A percentile compares a stretch with the other conserved stretches of the same genome.
phyloP scores from a whole-genome alignment of 805 yeast species.

The Starmerella stellata region DNA sequence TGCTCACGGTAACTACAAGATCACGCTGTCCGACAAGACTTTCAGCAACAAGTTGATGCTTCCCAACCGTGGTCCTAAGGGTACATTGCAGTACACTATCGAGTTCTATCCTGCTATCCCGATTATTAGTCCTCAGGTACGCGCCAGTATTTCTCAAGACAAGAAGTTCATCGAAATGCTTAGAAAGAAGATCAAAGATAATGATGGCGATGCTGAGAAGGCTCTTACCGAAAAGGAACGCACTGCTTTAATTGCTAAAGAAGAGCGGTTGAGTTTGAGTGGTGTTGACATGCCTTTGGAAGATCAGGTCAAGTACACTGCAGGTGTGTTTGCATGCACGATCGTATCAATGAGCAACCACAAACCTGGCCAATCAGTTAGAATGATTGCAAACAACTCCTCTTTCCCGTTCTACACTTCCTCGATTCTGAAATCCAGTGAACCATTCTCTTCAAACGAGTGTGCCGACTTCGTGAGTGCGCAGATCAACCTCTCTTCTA shows the following conservation, averaged over 20 bases:
- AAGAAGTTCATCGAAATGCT: conserved; percentile 23
- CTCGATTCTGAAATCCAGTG: conserved; percentile 33
- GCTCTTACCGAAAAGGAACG: conserved; percentile 21
- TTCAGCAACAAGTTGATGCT: conserved; percentile 47
- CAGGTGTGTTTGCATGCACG: conserved; percentile 63
- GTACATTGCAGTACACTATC: conserved; percentile 51
- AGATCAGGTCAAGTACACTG: conserved; percentile 37
- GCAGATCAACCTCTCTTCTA: conserved; percentile 13
- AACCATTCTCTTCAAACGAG: conserved; percentile 14
- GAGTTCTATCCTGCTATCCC: conserved; percentile 74
- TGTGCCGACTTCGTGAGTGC: conserved; percentile 19
- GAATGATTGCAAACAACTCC: conserved; percentile 57
- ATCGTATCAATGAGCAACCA: conserved; percentile 22
- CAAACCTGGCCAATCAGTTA: conserved; percentile 38
- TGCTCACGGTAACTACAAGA: conserved; percentile 43
- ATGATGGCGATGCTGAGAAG: conserved; percentile 7
- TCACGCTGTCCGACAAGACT: conserved; percentile 36
- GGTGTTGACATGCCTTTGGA: conserved; percentile 24
- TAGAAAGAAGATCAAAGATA: conserved; percentile 16
- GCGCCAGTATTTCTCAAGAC: conserved; percentile 32
- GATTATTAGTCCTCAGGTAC: conserved; percentile 52
- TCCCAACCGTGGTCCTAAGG: conserved; percentile 66
- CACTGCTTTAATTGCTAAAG: conserved; percentile 17
- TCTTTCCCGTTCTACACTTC: conserved; percentile 48
- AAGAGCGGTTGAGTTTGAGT: conserved; percentile 18